Base-by-base conservation (phyloP, 345 rosid species). In the Trapa bicornis region DNA sequence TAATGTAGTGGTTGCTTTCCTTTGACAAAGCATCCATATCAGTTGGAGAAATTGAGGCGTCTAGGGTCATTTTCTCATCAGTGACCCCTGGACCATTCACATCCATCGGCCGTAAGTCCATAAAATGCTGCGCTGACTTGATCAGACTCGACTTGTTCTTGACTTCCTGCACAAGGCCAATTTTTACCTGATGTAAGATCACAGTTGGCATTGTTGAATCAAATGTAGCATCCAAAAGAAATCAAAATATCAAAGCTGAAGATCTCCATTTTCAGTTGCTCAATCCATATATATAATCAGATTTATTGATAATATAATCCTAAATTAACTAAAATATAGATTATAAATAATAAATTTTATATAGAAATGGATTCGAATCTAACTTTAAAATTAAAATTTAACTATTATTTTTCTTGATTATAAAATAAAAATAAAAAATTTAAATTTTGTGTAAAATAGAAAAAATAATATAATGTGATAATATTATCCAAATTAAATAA, bases 51-150 rank as follows among this genome's bases (percentile, higher is more conserved):
- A 47, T 66, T 12, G 78, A 68, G 63, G 32, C 53, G 10, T 79
- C 79, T 33, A 32, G 74, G 1, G 77, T 68, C 79, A 72, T 82
- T 47, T 64, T 65, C 8, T 73, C 78, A 11, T 71, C 75, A 2
- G 76, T 75, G 47, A 43, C 73, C 2, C 80, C 70, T 11, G 76
- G 74, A 32, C 73, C 75, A 22, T 74, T 77, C 64, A 73, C 80
- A 70, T 78, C 82, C 53, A 81, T 57, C 67, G 79, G 76, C n/a
- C 80, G 80, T 72, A 74, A 77, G 69, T 76, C 85, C 84, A 75
- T 71, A 1, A 78, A 53, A 47, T 70, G 77, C 60, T 66, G 82
- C 48, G 74, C 77, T 65, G 83, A 66, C 73, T 54, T 47, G 67
- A 64, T 65, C 64, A 72, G 68, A 68, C 68, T 71, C 37, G 83